phyloP scores from a whole-genome alignment of 352 stramenopile species.

The Pythium monospermum region DNA sequence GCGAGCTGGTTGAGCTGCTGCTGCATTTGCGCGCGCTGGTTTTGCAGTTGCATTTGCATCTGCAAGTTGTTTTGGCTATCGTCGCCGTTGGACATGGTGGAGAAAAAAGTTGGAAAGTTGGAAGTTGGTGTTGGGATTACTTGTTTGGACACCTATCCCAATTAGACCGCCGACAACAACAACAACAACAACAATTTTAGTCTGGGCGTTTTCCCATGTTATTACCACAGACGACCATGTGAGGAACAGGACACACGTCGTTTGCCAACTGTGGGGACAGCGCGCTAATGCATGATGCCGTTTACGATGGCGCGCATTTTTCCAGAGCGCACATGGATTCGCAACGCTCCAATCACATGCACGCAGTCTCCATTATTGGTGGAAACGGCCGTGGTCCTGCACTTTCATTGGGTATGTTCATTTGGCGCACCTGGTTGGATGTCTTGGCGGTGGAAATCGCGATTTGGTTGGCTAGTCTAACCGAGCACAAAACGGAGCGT shows the following conservation, averaged over 20 bases:
- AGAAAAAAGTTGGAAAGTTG: not conserved
- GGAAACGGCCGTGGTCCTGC: conserved; percentile 51
- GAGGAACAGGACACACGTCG: too few species aligned
- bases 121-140: not conserved
- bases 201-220: too few species aligned
- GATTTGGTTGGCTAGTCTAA: conserved; percentile 30
- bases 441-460: conserved; percentile 23
- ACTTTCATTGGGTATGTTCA: conserved; percentile 52
- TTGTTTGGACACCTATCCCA: too few species aligned
- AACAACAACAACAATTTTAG: too few species aligned
- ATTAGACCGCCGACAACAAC: too few species aligned
- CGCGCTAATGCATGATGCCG: too few species aligned
- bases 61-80: conserved; percentile 61
- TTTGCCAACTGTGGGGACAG: too few species aligned
- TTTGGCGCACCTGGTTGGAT: conserved; percentile 38
- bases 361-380: conserved; percentile 50
- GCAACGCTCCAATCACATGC: conserved; percentile 37
- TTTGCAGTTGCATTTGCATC: conserved; percentile 85
- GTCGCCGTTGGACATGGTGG: conserved; percentile 54
- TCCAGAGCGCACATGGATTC: conserved; percentile 22
- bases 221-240: too few species aligned
- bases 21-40: conserved; percentile 84
- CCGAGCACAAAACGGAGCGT: not conserved
- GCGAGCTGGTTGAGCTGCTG: conserved; percentile 82
- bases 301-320: too few species aligned